A percentile compares a stretch with the other conserved stretches of the same genome.
These are phyloP conservation scores for Boletus rex-veris DNA, from an alignment of 768 basidiomycete species.

Conservation along the genomic window DNA sequence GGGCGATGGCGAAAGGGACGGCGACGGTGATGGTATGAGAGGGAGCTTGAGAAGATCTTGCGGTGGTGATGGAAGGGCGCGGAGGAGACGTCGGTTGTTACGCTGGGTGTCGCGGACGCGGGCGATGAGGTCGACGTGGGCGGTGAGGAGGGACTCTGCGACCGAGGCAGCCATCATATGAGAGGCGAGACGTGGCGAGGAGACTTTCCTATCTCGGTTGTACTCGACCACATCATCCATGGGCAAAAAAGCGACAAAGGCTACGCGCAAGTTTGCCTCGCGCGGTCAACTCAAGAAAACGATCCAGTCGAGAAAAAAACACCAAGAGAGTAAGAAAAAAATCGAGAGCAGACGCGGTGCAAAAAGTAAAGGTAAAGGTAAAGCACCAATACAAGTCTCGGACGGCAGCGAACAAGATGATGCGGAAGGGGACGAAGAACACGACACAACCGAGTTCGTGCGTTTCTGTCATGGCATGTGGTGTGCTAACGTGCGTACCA, in stretches of 20 bases:
- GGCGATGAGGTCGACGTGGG: slow-evolving; percentile 56
- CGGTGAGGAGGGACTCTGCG: slow-evolving; percentile 62
- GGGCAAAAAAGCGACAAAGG: slow-evolving; percentile 54
- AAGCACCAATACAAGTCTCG: slow-evolving; percentile 24
- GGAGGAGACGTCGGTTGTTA: slow-evolving; percentile 53
- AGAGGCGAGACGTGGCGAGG: background rate
- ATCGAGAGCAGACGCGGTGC: slow-evolving; percentile 55
- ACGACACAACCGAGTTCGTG: slow-evolving; percentile 11
- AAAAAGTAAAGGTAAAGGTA: slow-evolving; percentile 39
- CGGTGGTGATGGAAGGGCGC: slow-evolving; percentile 52
- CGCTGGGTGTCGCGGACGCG: slow-evolving; percentile 57
- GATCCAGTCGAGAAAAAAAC: slow-evolving; percentile 79
- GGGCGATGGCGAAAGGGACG: slow-evolving; percentile 48
- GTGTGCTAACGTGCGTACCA: background rate
- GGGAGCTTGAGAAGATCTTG: slow-evolving; percentile 54
- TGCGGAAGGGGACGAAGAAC: slow-evolving; percentile 10
- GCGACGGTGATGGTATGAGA: slow-evolving; percentile 53
- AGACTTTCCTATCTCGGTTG: slow-evolving; percentile 18
- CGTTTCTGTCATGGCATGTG: background rate
- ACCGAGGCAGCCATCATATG: slow-evolving; percentile 20
- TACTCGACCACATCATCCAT: slow-evolving; percentile 25
- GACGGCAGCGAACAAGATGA: slow-evolving; percentile 30
- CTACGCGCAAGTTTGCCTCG: slow-evolving; percentile 82
- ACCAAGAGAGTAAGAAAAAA: slow-evolving; percentile 72
- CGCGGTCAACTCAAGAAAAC: slow-evolving; percentile 86